These are phyloP conservation scores for Hamigera avellanea DNA, from an alignment of 495 filamentous ascomycete species.

Conservation along the genomic window DNA sequence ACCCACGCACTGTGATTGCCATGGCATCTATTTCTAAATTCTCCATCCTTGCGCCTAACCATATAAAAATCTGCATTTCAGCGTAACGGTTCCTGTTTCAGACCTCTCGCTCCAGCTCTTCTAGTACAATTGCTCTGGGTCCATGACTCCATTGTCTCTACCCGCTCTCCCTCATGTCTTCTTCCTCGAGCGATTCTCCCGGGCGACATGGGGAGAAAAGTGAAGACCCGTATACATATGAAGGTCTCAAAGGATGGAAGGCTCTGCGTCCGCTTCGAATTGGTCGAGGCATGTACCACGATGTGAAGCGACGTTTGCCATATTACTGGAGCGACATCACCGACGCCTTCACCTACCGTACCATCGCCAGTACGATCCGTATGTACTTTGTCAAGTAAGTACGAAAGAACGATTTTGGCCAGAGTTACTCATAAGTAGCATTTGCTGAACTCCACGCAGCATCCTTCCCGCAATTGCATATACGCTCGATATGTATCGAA, in stretches of 20 bases:
- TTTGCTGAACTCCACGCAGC: conserved; percentile 30
- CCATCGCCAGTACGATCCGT: conserved; percentile 60
- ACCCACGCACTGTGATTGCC: too few species aligned
- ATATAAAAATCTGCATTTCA: too few species aligned
- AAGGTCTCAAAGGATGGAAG: conserved; percentile 8
- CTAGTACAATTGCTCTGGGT: too few species aligned
- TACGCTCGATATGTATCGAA: conserved; percentile 62
- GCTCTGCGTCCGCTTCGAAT: conserved; percentile 5
- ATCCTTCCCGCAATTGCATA: conserved; percentile 66
- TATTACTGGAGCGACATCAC: conserved; percentile 59
- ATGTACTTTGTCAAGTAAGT: conserved; percentile 73
- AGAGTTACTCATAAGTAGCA: conserved; percentile 4
- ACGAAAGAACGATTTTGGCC: not conserved
- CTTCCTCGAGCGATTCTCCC: not conserved
- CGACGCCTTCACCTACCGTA: conserved; percentile 63
- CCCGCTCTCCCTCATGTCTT: too few species aligned
- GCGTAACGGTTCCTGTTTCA: too few species aligned
- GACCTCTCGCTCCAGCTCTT: too few species aligned
- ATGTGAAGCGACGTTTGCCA: conserved; percentile 50
- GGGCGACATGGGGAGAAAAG: conserved; percentile 5
- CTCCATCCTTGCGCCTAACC: too few species aligned
- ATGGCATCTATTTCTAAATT: too few species aligned
- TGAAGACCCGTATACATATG: conserved; percentile 4
- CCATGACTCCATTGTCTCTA: too few species aligned
- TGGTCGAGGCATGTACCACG: conserved; percentile 48